These are phyloP conservation scores for Kockiozyma suomiensis DNA, from an alignment of 805 yeast genomes.

Conservation along the genomic window DNA sequence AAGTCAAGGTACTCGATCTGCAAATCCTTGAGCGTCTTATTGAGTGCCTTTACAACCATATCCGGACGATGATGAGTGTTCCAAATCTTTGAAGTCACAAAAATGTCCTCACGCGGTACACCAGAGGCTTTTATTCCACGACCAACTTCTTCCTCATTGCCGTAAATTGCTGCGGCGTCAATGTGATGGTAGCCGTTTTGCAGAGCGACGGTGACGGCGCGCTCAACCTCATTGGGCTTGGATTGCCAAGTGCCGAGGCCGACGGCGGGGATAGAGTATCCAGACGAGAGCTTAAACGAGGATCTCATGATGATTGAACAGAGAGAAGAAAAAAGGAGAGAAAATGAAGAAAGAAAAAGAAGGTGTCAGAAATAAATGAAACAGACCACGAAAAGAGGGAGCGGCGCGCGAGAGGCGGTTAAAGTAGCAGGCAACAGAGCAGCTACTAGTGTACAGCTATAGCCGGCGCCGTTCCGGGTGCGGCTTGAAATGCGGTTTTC, in stretches of 20 bases:
- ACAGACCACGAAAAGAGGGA: no score
- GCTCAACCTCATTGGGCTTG: conserved; percentile 51
- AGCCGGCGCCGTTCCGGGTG: no score
- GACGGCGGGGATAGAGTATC: conserved; percentile 61
- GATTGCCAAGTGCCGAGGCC: conserved; percentile 71
- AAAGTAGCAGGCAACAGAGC: no score
- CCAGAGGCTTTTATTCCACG: conserved; percentile 49
- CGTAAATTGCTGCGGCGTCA: conserved; percentile 72
- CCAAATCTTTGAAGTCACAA: conserved; percentile 70
- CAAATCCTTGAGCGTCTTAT: conserved; percentile 54
- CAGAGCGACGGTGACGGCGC: conserved; percentile 61
- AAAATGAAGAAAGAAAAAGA: not conserved
- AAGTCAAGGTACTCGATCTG: conserved; percentile 65
- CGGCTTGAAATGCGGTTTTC: not conserved
- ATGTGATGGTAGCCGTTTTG: conserved; percentile 68
- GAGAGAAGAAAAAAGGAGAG: not conserved
- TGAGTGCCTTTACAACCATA: conserved; percentile 54
- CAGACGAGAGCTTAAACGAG: conserved; percentile 55
- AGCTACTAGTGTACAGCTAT: no score
- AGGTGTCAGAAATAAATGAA: no score
- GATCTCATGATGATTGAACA: not conserved
- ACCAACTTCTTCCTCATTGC: conserved; percentile 68
- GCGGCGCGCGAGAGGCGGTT: not conserved
- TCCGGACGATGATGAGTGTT: conserved; percentile 44
- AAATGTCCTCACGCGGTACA: conserved; percentile 54